Conservation (phyloP, 2,329 filamentous ascomycete genomes). For the Ophiostoma triangulosporum region DNA sequence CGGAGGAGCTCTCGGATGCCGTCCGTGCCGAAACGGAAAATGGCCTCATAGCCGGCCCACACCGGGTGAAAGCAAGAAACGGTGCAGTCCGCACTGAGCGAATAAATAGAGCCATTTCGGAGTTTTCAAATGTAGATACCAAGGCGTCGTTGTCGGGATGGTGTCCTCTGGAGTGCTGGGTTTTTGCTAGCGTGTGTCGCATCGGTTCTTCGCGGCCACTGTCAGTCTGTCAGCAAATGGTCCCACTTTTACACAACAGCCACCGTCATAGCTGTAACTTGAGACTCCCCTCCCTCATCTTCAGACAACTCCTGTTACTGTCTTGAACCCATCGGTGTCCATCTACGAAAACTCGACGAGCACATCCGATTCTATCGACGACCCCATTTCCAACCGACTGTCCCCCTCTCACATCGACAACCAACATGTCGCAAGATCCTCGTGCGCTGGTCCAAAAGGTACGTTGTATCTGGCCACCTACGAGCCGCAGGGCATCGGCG, state of each 20-base stretch:
- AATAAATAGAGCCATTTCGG: not conserved
- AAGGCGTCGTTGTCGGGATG: not conserved
- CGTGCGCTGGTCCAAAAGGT: slow-evolving; percentile 70
- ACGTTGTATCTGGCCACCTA: slow-evolving; percentile 11
- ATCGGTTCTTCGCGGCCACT: not conserved
- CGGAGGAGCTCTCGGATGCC: not conserved
- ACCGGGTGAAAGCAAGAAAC: not conserved
- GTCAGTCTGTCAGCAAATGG: not conserved
- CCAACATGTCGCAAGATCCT: slow-evolving; percentile 42
- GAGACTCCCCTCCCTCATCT: not conserved
- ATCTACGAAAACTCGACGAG: not conserved
- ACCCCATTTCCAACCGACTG: not conserved
- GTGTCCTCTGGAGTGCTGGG: not conserved
- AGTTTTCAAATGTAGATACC: no score
- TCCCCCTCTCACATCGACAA: not conserved
- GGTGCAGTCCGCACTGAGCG: not conserved
- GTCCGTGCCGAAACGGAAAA: not conserved
- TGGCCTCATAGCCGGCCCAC: not conserved
- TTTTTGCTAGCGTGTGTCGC: not conserved
- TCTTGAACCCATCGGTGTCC: not conserved
- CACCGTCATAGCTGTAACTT: slow-evolving; percentile 4
- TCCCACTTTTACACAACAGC: not conserved
- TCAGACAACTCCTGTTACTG: not conserved
- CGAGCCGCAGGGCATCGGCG: not conserved
- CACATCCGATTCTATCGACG: not conserved